A percentile compares a stretch with the other conserved stretches of the same genome.
These are phyloP conservation scores for Tulasnella sp. DNA, from an alignment of 768 basidiomycete genomes.

Conservation along the genomic window DNA sequence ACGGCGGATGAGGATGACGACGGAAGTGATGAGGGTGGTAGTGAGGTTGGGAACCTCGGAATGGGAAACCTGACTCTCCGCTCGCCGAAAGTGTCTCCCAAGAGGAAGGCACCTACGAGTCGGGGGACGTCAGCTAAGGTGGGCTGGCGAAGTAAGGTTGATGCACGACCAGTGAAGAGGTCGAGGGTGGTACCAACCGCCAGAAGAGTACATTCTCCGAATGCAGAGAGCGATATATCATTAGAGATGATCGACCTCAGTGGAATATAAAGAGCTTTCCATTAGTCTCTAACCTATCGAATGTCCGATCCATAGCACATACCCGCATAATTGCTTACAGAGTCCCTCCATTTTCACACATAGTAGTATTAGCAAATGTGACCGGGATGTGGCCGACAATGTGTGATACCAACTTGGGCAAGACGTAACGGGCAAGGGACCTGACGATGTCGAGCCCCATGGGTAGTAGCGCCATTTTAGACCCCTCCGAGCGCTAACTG, in stretches of 20 bases:
- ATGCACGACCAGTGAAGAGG: not conserved
- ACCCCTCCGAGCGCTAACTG: too few relatives aligned
- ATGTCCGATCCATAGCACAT: not conserved
- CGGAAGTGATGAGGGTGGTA: not conserved
- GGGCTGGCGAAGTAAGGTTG: not conserved
- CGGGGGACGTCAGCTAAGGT: not conserved
- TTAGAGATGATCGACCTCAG: conserved; percentile 8
- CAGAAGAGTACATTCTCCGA: not conserved
- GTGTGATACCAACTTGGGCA: too few relatives aligned
- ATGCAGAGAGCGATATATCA: not conserved
- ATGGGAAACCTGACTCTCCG: not conserved
- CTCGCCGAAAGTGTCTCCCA: not conserved
- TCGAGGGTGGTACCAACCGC: not conserved
- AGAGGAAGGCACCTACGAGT: not conserved
- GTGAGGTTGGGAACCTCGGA: not conserved
- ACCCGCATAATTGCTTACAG: too few relatives aligned
- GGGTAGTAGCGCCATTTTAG: too few relatives aligned
- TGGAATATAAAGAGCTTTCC: not conserved
- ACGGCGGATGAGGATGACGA: not conserved
- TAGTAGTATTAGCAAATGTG: too few relatives aligned
- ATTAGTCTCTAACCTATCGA: not conserved
- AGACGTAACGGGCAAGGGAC: too few relatives aligned
- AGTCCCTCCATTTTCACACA: too few relatives aligned
- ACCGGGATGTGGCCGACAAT: too few relatives aligned
- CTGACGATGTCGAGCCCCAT: too few relatives aligned